phyloP scores from a whole-genome alignment of 352 stramenopile genomes.

The Pythium coloratum region DNA sequence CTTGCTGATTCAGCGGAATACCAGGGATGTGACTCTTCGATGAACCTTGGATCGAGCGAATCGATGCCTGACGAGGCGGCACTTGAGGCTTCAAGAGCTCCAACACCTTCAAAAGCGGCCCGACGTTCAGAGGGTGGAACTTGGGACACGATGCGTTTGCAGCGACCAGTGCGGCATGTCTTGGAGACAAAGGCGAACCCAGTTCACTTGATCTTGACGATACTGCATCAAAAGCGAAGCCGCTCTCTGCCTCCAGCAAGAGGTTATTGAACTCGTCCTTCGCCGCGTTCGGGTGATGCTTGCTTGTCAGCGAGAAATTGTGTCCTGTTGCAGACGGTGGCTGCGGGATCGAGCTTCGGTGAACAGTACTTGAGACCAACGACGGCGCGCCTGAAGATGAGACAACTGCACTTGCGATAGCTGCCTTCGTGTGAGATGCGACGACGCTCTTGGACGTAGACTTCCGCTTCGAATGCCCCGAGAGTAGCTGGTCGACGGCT shows the following conservation, averaged over 20 bases:
- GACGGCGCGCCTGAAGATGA: neutral
- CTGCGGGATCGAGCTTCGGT: slow-evolving; percentile 12
- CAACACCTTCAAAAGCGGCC: slow-evolving; percentile 42
- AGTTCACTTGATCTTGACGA: slow-evolving; percentile 11
- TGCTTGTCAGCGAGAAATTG: neutral
- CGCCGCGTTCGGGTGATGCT: neutral
- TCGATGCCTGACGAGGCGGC: neutral
- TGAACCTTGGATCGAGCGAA: neutral
- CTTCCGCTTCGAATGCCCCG: slow-evolving; percentile 18
- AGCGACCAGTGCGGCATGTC: slow-evolving; percentile 1
- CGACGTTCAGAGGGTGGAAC: slow-evolving; percentile 47
- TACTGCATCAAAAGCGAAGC: slow-evolving; percentile 39
- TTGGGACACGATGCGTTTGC: slow-evolving; percentile 39
- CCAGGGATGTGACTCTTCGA: neutral
- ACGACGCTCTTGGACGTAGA: slow-evolving; percentile 15
- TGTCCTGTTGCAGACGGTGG: neutral
- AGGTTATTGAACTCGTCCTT: slow-evolving; percentile 49
- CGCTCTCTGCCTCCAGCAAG: slow-evolving; percentile 24
- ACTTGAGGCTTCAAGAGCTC: slow-evolving; percentile 32
- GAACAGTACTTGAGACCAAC: neutral
- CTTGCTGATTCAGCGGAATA: slow-evolving; percentile 5
- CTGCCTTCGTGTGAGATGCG: slow-evolving; percentile 6
- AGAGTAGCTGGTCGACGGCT: slow-evolving; percentile 22
- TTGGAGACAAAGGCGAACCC: slow-evolving; percentile 10
- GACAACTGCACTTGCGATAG: slow-evolving; percentile 5